A percentile compares a stretch with the other conserved stretches of the same genome.
phyloP scores from a whole-genome alignment of 257 asterid species.

The Eucommia ulmoides region DNA sequence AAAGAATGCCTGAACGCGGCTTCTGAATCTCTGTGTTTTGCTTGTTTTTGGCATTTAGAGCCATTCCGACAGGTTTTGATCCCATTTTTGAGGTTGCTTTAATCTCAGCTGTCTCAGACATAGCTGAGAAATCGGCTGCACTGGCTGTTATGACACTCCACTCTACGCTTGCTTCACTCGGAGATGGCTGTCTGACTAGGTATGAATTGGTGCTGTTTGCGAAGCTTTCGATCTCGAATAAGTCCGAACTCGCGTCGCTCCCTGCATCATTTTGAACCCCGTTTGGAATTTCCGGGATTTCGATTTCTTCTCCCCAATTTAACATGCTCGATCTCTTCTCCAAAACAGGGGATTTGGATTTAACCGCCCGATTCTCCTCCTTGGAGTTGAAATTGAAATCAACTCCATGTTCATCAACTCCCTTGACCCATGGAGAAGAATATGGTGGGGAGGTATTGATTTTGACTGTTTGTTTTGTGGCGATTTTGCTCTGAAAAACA shows the following conservation, averaged over 20 bases:
- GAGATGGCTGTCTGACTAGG: conserved; percentile 36
- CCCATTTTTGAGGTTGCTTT: conserved; percentile 5
- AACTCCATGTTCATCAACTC: conserved; percentile 9
- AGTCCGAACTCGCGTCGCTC: conserved; percentile 72
- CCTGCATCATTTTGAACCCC: conserved; percentile 32
- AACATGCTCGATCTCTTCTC: conserved; percentile 13
- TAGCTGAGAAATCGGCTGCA: conserved; percentile 51
- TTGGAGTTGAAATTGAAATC: conserved; percentile 13
- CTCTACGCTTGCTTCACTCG: conserved; percentile 85
- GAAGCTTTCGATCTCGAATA: conserved; percentile 76
- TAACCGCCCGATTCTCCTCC: conserved; percentile 10
- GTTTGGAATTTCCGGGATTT: conserved; percentile 24
- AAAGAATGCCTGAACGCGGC: conserved; percentile 34
- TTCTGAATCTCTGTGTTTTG: conserved; percentile 22
- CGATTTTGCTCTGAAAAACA: conserved; percentile 6
- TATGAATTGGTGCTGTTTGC: conserved; percentile 31
- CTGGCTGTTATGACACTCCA: conserved; percentile 85
- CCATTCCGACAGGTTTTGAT: conserved; percentile 9
- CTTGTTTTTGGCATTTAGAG: conserved; percentile 9
- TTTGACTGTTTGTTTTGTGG: conserved; percentile 5
- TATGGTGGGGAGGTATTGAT: conserved; percentile 2
- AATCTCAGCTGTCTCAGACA: conserved; percentile 42
- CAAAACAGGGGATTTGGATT: conserved; percentile 16
- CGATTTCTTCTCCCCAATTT: conserved; percentile 17
- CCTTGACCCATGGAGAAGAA: conserved; percentile 8